Conservation (phyloP, 306 rosid species). For the Quercus ilex region DNA sequence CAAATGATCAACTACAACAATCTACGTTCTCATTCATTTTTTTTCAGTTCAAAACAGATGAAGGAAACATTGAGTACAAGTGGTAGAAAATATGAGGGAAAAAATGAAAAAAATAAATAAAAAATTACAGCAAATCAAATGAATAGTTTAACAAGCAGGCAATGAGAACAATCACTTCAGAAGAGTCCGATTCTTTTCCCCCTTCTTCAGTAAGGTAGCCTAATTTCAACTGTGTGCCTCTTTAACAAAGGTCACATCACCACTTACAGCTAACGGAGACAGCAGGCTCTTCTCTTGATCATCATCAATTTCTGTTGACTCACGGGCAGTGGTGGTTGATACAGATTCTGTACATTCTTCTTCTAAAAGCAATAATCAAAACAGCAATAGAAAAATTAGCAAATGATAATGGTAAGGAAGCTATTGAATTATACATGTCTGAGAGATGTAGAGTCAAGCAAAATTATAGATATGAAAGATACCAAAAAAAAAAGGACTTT, state of each 20-base stretch:
- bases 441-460: constrained; percentile 1
- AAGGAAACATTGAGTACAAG: background rate
- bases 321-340: constrained; percentile 45
- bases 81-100: background rate
- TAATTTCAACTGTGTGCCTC: constrained; percentile 33
- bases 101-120: background rate
- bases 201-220: background rate
- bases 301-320: constrained; percentile 47
- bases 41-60: background rate
- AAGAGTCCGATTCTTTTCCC: background rate
- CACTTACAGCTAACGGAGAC: constrained; percentile 36
- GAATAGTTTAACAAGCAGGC: background rate
- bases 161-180: background rate
- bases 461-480: background rate
- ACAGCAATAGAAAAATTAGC: constrained; percentile 12
- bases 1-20: constrained; percentile 4
- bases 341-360: constrained; percentile 58
- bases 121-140: background rate
- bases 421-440: background rate
- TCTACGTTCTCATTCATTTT: background rate
- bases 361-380: constrained; percentile 39
- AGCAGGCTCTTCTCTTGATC: constrained; percentile 68
- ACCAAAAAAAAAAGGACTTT: constrained; percentile 14
- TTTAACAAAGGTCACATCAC: constrained; percentile 52
- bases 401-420: constrained; percentile 15